A percentile compares a stretch with the other conserved stretches of the same genome.
phyloP scores from a whole-genome alignment of 2,329 filamentous ascomycete species.

The Setomelanomma holmii region DNA sequence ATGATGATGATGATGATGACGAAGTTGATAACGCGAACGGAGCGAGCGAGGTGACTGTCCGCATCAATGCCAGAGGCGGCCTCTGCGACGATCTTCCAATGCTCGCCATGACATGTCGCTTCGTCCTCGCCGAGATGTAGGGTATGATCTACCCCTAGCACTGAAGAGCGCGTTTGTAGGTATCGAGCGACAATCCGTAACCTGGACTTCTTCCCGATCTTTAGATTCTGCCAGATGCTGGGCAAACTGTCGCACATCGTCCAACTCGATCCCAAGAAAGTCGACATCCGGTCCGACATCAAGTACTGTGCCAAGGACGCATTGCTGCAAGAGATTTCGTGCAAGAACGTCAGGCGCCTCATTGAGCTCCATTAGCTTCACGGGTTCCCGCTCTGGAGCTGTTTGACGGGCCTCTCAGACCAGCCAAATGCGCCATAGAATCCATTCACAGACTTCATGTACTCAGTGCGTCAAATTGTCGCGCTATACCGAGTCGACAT shows the following conservation, averaged over 20 bases:
- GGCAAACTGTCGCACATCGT: background rate
- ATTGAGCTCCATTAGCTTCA: slow-evolving; percentile 11
- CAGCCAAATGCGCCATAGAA: background rate
- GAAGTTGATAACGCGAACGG: too few relatives aligned
- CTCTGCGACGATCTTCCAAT: slow-evolving; percentile 6
- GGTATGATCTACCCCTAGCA: background rate
- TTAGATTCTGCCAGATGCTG: slow-evolving; percentile 6
- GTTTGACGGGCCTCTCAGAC: slow-evolving; percentile 1
- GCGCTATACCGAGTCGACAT: slow-evolving; percentile 1
- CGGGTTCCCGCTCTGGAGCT: slow-evolving; percentile 4
- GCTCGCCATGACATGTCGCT: background rate
- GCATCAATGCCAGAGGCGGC: slow-evolving; percentile 4
- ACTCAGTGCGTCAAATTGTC: slow-evolving; percentile 8
- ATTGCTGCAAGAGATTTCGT: background rate
- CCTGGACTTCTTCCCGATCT: slow-evolving; percentile 4
- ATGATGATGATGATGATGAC: background rate
- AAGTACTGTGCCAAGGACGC: background rate
- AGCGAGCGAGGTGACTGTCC: background rate
- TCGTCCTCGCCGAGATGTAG: slow-evolving; percentile 2
- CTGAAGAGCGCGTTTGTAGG: background rate
- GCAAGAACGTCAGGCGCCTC: background rate
- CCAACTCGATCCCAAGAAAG: background rate
- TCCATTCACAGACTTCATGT: slow-evolving; percentile 4
- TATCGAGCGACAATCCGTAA: background rate
- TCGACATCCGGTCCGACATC: background rate